Evolutionary conservation across 768 basidiomycete genomes (phyloP).

Genomic region (Lyophyllum decastes): DNA sequence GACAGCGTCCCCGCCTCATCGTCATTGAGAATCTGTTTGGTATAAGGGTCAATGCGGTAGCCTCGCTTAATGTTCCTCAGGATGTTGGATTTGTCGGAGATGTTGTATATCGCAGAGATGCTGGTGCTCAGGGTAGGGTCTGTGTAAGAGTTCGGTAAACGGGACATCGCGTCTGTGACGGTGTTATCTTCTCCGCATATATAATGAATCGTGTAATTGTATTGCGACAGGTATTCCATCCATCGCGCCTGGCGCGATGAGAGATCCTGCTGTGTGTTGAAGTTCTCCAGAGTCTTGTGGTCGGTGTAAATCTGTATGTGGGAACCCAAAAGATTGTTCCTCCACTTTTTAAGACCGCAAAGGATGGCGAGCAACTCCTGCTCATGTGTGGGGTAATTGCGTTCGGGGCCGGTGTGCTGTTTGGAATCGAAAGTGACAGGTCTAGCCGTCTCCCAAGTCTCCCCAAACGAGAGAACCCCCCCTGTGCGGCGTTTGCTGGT

Average conservation of each 20-base stretch:
- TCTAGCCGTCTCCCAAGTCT: neutral
- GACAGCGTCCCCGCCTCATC: neutral
- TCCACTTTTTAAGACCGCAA: neutral
- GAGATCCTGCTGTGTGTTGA: neutral
- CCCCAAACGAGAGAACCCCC: neutral
- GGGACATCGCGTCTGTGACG: neutral
- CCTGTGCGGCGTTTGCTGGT: neutral
- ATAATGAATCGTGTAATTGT: neutral
- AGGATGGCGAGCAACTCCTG: neutral
- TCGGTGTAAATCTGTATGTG: neutral
- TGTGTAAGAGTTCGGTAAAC: neutral
- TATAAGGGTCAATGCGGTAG: neutral
- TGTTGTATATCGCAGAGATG: neutral
- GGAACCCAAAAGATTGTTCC: neutral
- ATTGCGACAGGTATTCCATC: neutral
- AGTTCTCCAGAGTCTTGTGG: neutral
- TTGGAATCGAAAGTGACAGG: neutral
- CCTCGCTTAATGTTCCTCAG: neutral
- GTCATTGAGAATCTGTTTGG: neutral
- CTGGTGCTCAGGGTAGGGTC: neutral
- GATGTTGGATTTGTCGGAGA: neutral
- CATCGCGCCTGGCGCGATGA: neutral
- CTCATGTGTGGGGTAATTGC: neutral
- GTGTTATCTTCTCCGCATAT: neutral
- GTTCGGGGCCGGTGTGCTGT: neutral